Percentiles rank a stretch among this genome's conserved stretches.
Conservation (phyloP, 148 eudicot genomes). For the Persicaria maculosa region DNA sequence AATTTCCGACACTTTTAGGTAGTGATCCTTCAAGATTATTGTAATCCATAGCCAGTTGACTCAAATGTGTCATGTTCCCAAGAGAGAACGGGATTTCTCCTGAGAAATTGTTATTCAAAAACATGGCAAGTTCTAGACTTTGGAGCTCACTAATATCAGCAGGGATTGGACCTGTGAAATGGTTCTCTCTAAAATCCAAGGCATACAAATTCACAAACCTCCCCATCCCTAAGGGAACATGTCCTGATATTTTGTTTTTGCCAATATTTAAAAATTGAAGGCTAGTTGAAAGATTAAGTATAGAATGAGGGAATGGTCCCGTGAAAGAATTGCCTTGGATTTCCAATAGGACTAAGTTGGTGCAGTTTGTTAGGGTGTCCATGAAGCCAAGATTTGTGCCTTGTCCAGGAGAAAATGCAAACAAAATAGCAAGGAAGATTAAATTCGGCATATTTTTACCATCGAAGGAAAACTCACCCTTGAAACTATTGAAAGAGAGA, state of each 20-base stretch:
- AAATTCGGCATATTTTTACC: conserved; percentile 13
- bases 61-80: conserved; percentile 27
- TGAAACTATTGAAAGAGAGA: no score
- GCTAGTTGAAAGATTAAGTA: background rate
- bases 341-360: no score
- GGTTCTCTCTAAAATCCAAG: background rate
- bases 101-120: background rate
- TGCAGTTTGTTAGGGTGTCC: no score
- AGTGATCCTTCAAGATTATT: conserved; percentile 27
- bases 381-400: no score
- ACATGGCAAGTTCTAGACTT: background rate
- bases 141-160: conserved; percentile 19
- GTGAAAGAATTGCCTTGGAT: conserved; percentile 9
- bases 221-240: conserved; percentile 73
- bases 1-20: conserved; percentile 30
- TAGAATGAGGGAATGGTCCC: conserved; percentile 20
- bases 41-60: background rate
- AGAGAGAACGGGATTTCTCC: conserved; percentile 8
- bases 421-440: background rate
- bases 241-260: conserved; percentile 35
- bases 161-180: conserved; percentile 23
- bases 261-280: background rate
- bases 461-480: background rate
- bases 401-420: no score
- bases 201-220: conserved; percentile 13